phyloP scores from a whole-genome alignment of 345 rosid genomes.

The Euphorbia lathyris region DNA sequence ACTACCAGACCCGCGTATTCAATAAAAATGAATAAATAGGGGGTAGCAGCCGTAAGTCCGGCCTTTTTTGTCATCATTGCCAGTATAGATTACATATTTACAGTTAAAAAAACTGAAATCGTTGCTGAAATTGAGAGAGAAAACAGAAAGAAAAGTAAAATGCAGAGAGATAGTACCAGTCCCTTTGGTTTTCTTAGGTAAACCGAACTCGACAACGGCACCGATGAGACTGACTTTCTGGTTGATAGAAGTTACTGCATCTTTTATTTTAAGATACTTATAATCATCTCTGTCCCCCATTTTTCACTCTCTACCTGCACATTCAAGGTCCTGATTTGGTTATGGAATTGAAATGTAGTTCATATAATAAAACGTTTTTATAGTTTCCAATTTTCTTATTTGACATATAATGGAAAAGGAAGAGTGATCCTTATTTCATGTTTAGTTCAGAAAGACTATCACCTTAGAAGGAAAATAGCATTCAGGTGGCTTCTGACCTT shows the following conservation, averaged over 20 bases:
- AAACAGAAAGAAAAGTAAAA: background rate
- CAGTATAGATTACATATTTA: slow-evolving; percentile 18
- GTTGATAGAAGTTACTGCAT: slow-evolving; percentile 50
- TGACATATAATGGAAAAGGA: background rate
- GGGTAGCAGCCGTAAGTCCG: slow-evolving; percentile 67
- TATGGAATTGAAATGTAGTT: background rate
- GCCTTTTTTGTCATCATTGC: slow-evolving; percentile 72
- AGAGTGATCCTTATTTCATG: background rate
- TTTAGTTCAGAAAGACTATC: background rate
- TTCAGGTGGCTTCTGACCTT: background rate
- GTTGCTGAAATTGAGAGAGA: background rate
- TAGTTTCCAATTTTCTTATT: too few species aligned
- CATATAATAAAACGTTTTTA: background rate
- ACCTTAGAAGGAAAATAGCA: background rate
- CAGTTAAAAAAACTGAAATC: background rate
- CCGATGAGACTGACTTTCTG: slow-evolving; percentile 61
- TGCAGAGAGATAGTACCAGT: slow-evolving; percentile 37
- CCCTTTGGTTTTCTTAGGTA: slow-evolving; percentile 46
- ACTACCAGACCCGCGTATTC: slow-evolving; percentile 35
- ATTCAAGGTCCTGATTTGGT: too few species aligned
- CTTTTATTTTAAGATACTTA: slow-evolving; percentile 50
- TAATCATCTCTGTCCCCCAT: slow-evolving; percentile 44
- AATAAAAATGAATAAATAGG: background rate
- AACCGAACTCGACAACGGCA: slow-evolving; percentile 47
- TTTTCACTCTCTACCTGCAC: slow-evolving; percentile 7